These are phyloP conservation scores for Pseudogymnoascus sp. DNA, from an alignment of 2,329 filamentous ascomycete genomes.

Conservation along the genomic window DNA sequence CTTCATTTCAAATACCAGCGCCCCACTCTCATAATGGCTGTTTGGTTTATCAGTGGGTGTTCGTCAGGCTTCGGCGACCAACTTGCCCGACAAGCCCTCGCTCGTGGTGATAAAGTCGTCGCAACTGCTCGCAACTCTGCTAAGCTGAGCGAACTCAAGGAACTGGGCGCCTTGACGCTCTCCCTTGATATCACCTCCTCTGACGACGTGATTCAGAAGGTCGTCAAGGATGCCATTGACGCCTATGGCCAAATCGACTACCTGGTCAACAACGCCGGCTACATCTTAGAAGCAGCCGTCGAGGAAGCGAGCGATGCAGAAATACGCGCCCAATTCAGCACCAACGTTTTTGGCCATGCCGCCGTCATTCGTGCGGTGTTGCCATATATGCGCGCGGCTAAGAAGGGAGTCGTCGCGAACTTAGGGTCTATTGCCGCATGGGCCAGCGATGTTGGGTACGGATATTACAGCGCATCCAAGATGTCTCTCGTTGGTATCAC, in stretches of 20 bases:
- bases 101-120: conserved; percentile 38
- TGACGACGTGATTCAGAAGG: conserved; percentile 27
- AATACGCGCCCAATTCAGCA: conserved; percentile 36
- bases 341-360: conserved; percentile 45
- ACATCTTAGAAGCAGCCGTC: conserved; percentile 34
- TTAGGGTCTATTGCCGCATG: conserved; percentile 38
- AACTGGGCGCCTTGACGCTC: conserved; percentile 28
- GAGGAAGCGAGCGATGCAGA: conserved; percentile 36
- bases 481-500: conserved; percentile 34
- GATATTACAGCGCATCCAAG: conserved; percentile 39
- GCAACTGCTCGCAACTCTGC: conserved; percentile 36
- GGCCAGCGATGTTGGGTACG: conserved; percentile 30
- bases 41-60: conserved; percentile 43
- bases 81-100: conserved; percentile 35
- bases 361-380: conserved; percentile 40
- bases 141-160: conserved; percentile 28
- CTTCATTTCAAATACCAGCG: not conserved
- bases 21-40: conserved; percentile 11
- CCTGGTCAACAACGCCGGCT: conserved; percentile 40
- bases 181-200: conserved; percentile 34
- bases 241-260: conserved; percentile 36
- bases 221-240: conserved; percentile 30
- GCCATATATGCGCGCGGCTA: conserved; percentile 35
- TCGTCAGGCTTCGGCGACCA: conserved; percentile 38
- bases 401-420: conserved; percentile 37